Conservation (phyloP, 2,329 filamentous ascomycete species). For the Endocalyx cinctus region DNA sequence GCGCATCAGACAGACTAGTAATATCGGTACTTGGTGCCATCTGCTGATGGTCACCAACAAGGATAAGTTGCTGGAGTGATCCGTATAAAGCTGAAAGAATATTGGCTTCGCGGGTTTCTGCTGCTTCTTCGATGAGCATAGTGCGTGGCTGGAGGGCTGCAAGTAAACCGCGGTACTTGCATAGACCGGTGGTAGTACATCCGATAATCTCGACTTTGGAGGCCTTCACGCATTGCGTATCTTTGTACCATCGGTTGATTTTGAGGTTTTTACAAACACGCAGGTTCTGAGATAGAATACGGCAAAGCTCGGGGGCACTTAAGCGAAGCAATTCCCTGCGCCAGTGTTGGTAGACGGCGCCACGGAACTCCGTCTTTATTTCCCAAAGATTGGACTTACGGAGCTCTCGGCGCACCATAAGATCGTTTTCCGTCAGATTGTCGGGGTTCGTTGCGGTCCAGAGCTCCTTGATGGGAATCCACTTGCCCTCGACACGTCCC, state of each 20-base stretch:
- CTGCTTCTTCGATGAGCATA: constrained; percentile 75
- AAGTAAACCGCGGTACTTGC: constrained; percentile 72
- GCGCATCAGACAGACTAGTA: constrained; percentile 50
- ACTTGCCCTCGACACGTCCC: constrained; percentile 40
- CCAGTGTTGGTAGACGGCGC: constrained; percentile 62
- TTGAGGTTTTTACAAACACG: constrained; percentile 47
- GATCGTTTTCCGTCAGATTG: constrained; percentile 17
- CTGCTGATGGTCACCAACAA: constrained; percentile 77
- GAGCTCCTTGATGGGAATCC: constrained; percentile 36
- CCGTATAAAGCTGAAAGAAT: constrained; percentile 48
- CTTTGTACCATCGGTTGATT: constrained; percentile 53
- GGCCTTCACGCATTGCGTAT: constrained; percentile 39
- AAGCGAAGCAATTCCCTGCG: constrained; percentile 48
- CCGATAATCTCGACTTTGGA: constrained; percentile 49
- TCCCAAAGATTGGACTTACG: constrained; percentile 53
- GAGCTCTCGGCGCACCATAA: constrained; percentile 29
- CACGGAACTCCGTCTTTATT: constrained; percentile 52
- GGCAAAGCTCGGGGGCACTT: constrained; percentile 42
- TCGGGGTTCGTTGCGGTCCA: constrained; percentile 30
- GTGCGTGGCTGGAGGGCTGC: constrained; percentile 61
- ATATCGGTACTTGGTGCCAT: constrained; percentile 66
- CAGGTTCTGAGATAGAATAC: constrained; percentile 45
- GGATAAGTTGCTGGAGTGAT: constrained; percentile 48
- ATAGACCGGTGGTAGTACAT: constrained; percentile 73
- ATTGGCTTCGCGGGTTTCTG: constrained; percentile 66